A percentile compares a stretch with the other conserved stretches of the same genome.
phyloP scores from a whole-genome alignment of 768 basidiomycete species.

The Dioszegia aurantiaca region DNA sequence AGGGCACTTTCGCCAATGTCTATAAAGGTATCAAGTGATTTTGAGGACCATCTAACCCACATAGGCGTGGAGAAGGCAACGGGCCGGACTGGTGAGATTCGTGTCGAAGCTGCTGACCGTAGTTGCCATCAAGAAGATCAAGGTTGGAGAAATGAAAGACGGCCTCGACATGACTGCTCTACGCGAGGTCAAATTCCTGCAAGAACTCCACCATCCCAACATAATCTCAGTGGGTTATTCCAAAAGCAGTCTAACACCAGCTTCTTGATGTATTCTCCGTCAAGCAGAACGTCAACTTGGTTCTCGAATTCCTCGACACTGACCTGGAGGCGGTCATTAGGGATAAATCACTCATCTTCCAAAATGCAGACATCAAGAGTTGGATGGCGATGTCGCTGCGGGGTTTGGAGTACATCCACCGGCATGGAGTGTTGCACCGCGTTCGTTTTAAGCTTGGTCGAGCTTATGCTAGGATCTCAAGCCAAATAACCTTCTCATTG shows the following conservation, averaged over 20 bases:
- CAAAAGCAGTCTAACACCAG: constrained; percentile 54
- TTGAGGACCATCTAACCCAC: not conserved
- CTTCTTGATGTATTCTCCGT: constrained; percentile 95
- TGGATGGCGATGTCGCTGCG: constrained; percentile 99
- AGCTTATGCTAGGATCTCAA: constrained; percentile 74
- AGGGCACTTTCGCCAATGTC: constrained; percentile 92
- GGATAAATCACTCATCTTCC: constrained; percentile 84
- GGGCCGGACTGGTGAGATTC: constrained; percentile 34
- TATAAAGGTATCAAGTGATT: constrained; percentile 65
- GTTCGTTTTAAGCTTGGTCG: constrained; percentile 55
- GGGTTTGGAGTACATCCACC: constrained; percentile 96
- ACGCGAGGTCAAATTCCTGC: constrained; percentile 93
- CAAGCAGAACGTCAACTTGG: constrained; percentile 93
- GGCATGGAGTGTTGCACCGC: constrained; percentile 88
- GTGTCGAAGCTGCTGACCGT: constrained; percentile 56
- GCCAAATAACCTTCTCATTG: constrained; percentile 95
- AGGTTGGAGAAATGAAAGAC: constrained; percentile 93
- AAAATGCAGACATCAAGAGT: constrained; percentile 92
- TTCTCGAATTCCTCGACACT: constrained; percentile 91
- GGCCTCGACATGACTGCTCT: constrained; percentile 99
- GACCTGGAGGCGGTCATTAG: constrained; percentile 97
- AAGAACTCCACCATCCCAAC: constrained; percentile 89
- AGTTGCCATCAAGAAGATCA: constrained; percentile 98
- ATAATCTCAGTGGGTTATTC: constrained; percentile 70
- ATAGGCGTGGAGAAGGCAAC: constrained; percentile 38